phyloP scores from a whole-genome alignment of 257 asterid genomes.

The Rehmannia glutinosa region DNA sequence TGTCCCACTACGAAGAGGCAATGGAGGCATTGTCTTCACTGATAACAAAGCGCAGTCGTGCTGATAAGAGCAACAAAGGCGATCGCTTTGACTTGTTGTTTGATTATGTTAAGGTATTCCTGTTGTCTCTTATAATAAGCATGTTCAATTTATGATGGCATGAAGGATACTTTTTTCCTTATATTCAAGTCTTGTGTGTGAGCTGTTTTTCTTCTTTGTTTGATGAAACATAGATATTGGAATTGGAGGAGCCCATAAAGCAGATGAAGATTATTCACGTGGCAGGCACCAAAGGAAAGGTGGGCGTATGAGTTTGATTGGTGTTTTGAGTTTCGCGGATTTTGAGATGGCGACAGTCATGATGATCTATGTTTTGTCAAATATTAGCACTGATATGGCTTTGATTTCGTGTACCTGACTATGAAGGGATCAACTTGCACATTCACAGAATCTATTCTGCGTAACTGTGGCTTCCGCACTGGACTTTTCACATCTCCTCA shows the following conservation, averaged over 20 bases:
- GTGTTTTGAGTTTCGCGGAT: constrained; percentile 4
- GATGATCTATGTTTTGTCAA: background rate
- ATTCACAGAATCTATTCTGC: constrained; percentile 82
- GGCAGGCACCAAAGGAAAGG: constrained; percentile 99
- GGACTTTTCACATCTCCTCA: constrained; percentile 99
- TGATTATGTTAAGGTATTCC: constrained; percentile 72
- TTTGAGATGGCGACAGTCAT: background rate
- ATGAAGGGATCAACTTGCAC: constrained; percentile 95
- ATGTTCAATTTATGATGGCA: background rate
- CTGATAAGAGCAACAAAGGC: constrained; percentile 83
- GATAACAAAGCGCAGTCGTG: constrained; percentile 90
- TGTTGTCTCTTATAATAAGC: background rate
- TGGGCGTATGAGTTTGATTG: constrained; percentile 14
- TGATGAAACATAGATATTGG: constrained; percentile 55
- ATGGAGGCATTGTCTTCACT: constrained; percentile 95
- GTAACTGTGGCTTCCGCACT: constrained; percentile 83
- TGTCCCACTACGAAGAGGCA: constrained; percentile 71
- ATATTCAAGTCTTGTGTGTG: background rate
- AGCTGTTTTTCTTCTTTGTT: constrained; percentile 9
- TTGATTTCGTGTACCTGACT: constrained; percentile 20
- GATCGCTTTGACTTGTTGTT: constrained; percentile 71
- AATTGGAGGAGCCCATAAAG: constrained; percentile 74
- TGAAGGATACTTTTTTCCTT: background rate
- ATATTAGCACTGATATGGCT: constrained; percentile 17
- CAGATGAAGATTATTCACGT: constrained; percentile 94